Evolutionary conservation across 148 eudicot genomes (phyloP).

Genomic region (Polygonum aviculare): DNA sequence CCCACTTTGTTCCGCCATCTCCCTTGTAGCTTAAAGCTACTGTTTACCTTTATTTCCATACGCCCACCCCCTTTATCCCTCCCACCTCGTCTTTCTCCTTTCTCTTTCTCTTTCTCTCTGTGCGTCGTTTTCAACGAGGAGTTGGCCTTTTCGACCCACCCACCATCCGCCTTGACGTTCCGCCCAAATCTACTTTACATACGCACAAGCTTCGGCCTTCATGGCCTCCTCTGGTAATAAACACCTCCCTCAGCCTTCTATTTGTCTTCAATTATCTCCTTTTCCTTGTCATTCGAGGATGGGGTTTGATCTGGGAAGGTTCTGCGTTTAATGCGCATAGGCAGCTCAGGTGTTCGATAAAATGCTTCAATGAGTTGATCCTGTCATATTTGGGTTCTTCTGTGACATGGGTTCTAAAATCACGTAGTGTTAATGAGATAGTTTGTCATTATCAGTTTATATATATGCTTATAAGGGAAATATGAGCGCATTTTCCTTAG

Average conservation of each 20-base stretch:
- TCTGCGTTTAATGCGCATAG: conserved; percentile 5
- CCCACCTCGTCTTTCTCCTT: conserved; percentile 6
- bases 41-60: conserved; percentile 19
- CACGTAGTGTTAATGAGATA: neutral
- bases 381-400: neutral
- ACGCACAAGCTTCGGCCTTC: conserved; percentile 16
- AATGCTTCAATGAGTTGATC: conserved; percentile 18
- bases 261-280: conserved; percentile 31
- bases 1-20: conserved; percentile 25
- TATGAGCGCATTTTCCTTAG: neutral
- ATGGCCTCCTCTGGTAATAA: conserved; percentile 71
- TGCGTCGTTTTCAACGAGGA: conserved; percentile 27
- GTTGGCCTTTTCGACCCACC: conserved; percentile 34
- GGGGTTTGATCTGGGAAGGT: neutral
- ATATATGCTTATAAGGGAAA: neutral
- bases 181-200: conserved; percentile 23
- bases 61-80: conserved; percentile 13
- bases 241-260: conserved; percentile 61
- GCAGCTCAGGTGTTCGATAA: conserved; percentile 21
- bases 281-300: neutral
- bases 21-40: conserved; percentile 21
- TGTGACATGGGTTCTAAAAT: neutral
- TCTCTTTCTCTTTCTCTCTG: conserved; percentile 18
- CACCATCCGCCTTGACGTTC: conserved; percentile 24
- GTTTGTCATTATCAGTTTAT: neutral